Evolutionary conservation across 2,329 filamentous ascomycete species (phyloP), one percentile per base, ranked within the genome.

Genomic region (Whalleya microplaca): DNA sequence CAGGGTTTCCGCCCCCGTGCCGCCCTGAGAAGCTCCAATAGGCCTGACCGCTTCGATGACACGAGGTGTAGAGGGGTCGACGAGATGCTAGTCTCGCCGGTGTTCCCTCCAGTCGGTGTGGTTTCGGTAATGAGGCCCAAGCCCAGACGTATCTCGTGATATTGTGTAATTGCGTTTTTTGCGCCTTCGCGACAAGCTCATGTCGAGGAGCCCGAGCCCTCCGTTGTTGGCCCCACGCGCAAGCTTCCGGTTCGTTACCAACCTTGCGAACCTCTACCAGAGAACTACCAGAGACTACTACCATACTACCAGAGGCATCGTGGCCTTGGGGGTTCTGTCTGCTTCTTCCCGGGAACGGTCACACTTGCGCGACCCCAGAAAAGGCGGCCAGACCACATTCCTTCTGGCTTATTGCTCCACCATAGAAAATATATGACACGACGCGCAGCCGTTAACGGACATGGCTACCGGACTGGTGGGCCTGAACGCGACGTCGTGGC

Each of bases 401-500:
- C 46, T 49, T 45, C 46, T 50, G 21, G 53, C 58, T 56, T 48
- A 57, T 58, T 58, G 56, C 61, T 64, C 58, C 58, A 64, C 61
- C 32, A 58, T 56, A 56, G 53, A 57, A 61, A 61, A 59, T 62
- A 56, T 54, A 57, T 64, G 58, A 59, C 61, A 59, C 48, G 48
- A 50, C 58, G 46, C 61, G 58, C 61, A 64, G 61, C 61, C 61
- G 61, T 64, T 64, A 64, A 64, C 61, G 61, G 61, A 64, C 56
- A 50, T 55, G 44, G 50, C 51, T 51, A 21, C 48, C 54, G 21
- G 46, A 46, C 44, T 21, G 42, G 49, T 50, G 53, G 45, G 52
- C 52, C 48, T 52, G 21, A 23, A 41, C 54, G 48, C 54, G 54
- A 53, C 47, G 56, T 59, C 61, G 61, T 64, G 61, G 56, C 61